These are phyloP conservation scores for Fusarium gaditjirri DNA, from an alignment of 2,329 filamentous ascomycete species.

Conservation along the genomic window DNA sequence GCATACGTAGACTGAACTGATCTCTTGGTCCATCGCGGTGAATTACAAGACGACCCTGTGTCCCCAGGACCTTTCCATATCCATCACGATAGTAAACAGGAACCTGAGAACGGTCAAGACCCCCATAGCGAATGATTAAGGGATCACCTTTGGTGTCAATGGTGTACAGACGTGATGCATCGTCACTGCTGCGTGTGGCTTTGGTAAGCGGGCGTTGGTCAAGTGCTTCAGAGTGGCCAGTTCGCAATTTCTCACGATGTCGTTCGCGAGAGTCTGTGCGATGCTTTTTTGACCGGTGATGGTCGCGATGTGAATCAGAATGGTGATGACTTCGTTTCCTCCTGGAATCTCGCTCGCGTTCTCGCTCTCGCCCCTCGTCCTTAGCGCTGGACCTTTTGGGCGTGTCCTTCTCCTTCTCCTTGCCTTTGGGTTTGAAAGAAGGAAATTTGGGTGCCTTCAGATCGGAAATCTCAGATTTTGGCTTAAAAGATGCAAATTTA, in stretches of 20 bases:
- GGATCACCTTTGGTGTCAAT: conserved; percentile 81
- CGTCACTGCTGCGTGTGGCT: conserved; percentile 5
- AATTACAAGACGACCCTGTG: conserved; percentile 68
- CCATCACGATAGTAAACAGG: conserved; percentile 78
- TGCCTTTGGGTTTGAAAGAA: conserved; percentile 70
- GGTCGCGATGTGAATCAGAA: conserved; percentile 30
- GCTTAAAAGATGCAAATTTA: conserved; percentile 78
- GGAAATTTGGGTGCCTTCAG: conserved; percentile 71
- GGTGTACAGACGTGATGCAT: conserved; percentile 57
- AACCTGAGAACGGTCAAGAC: conserved; percentile 75
- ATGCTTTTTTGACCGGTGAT: conserved; percentile 31
- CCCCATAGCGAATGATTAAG: conserved; percentile 79
- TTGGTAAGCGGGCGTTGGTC: conserved; percentile 13
- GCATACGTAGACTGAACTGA: conserved; percentile 61
- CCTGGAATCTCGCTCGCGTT: conserved; percentile 31
- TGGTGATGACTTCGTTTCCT: conserved; percentile 36
- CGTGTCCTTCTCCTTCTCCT: conserved; percentile 50
- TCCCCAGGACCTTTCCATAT: conserved; percentile 76
- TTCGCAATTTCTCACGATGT: conserved; percentile 13
- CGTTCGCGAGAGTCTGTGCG: conserved; percentile 28
- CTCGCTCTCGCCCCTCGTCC: conserved; percentile 37
- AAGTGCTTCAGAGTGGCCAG: conserved; percentile 9
- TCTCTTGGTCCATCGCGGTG: conserved; percentile 71
- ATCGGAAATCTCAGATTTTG: conserved; percentile 42
- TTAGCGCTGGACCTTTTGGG: conserved; percentile 17